Percentiles rank a stretch among this genome's conserved stretches.
phyloP scores from a whole-genome alignment of 2,329 filamentous ascomycete genomes.

The Dactylellina parvicollis region DNA sequence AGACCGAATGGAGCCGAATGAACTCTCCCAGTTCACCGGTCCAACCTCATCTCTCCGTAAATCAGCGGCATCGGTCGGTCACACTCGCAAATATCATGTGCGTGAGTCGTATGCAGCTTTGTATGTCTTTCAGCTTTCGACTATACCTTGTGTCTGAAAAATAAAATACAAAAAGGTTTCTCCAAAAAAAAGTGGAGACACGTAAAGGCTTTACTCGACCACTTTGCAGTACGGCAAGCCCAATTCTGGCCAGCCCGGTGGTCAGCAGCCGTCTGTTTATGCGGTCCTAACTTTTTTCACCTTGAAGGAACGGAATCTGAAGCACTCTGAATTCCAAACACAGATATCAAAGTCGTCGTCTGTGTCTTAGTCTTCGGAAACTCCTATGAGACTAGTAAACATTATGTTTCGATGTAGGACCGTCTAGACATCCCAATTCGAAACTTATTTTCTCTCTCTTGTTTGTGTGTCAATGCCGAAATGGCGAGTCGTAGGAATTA shows the following conservation, averaged over 20 bases:
- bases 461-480: conserved; percentile 8
- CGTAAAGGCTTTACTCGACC: background rate
- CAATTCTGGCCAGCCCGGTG: conserved; percentile 6
- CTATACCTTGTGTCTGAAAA: conserved; percentile 24
- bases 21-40: background rate
- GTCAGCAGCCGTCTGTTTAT: conserved; percentile 20
- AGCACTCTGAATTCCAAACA: conserved; percentile 41
- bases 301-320: conserved; percentile 43
- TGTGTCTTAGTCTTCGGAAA: conserved; percentile 8
- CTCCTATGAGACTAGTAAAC: conserved; percentile 24
- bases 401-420: conserved; percentile 30
- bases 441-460: background rate
- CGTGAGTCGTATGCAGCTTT: conserved; percentile 11
- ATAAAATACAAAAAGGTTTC: too few relatives aligned
- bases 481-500: background rate
- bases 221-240: background rate
- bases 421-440: conserved; percentile 11
- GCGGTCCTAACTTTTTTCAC: conserved; percentile 16
- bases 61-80: conserved; percentile 23
- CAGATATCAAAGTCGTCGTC: conserved; percentile 7
- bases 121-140: conserved; percentile 1
- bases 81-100: conserved; percentile 19
- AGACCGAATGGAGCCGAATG: background rate
- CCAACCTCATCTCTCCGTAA: conserved; percentile 14
- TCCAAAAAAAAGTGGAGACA: conserved; percentile 29